phyloP scores from a whole-genome alignment of 495 filamentous ascomycete genomes.

The Aspergillus ostianus region DNA sequence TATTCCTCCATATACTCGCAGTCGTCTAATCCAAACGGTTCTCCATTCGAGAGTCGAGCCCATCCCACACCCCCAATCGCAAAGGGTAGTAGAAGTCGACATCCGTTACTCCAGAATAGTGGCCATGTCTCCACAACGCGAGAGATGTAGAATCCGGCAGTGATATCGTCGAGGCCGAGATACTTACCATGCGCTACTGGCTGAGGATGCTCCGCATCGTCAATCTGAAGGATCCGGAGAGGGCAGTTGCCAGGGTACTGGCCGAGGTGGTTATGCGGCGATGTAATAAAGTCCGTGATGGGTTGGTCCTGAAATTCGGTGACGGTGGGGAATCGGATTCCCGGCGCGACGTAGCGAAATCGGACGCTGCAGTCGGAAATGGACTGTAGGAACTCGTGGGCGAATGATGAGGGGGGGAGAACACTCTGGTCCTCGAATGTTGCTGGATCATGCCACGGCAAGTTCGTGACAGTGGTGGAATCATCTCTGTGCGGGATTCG shows the following conservation, averaged over 20 bases:
- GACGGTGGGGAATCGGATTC: conserved; percentile 14
- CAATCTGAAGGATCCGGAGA: conserved; percentile 13
- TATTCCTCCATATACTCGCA: background rate
- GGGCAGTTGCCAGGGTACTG: conserved; percentile 9
- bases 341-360: conserved; percentile 15
- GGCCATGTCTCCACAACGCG: conserved; percentile 7
- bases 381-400: background rate
- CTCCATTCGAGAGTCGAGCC: conserved; percentile 11
- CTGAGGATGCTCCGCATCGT: conserved; percentile 5
- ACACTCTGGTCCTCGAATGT: background rate
- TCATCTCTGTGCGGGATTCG: conserved; percentile 4
- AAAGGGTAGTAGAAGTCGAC: conserved; percentile 13
- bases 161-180: conserved; percentile 7
- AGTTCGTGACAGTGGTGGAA: conserved; percentile 3
- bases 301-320: conserved; percentile 10
- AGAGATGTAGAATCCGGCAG: conserved; percentile 13
- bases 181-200: conserved; percentile 3
- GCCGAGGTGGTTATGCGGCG: conserved; percentile 8
- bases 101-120: conserved; percentile 15
- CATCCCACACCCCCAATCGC: conserved; percentile 7
- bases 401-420: conserved; percentile 3
- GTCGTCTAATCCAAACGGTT: conserved; percentile 5
- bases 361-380: conserved; percentile 8
- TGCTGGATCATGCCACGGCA: conserved; percentile 13
- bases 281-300: conserved; percentile 6